Conservation (phyloP, 1,139 yeast species). For the Groenewaldozyma auringiensis region DNA sequence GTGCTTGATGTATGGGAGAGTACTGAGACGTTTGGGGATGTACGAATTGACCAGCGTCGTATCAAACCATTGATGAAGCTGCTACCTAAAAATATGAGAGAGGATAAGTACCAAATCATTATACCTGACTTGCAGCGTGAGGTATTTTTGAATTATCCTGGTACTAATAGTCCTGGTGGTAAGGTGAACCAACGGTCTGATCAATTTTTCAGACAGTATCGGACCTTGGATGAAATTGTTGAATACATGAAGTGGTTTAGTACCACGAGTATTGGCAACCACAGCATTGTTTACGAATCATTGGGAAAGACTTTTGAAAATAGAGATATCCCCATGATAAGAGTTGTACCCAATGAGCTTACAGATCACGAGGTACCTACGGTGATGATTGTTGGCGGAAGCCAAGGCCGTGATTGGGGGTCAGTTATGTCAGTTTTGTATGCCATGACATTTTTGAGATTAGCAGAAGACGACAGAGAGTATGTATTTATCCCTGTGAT, state of each 20-base stretch:
- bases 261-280: constrained; percentile 30
- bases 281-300: constrained; percentile 50
- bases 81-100: constrained; percentile 26
- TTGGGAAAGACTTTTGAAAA: constrained; percentile 43
- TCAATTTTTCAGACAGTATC: constrained; percentile 55
- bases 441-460: no score
- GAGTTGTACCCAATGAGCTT: neutral
- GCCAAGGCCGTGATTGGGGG: constrained; percentile 90
- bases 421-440: constrained; percentile 64
- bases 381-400: constrained; percentile 72
- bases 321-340: constrained; percentile 17
- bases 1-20: constrained; percentile 35
- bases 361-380: constrained; percentile 35
- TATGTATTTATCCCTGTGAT: constrained; percentile 72
- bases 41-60: constrained; percentile 23
- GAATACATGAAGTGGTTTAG: constrained; percentile 61
- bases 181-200: constrained; percentile 1
- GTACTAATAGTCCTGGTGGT: constrained; percentile 7
- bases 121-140: constrained; percentile 29
- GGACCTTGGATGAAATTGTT: constrained; percentile 61
- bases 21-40: constrained; percentile 23
- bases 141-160: constrained; percentile 24
- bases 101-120: constrained; percentile 18
- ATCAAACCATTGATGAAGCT: constrained; percentile 24
- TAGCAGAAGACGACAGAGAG: no score